Evolutionary conservation across 2,329 filamentous ascomycete genomes (phyloP).

Genomic region (Periconia macrospinosa): DNA sequence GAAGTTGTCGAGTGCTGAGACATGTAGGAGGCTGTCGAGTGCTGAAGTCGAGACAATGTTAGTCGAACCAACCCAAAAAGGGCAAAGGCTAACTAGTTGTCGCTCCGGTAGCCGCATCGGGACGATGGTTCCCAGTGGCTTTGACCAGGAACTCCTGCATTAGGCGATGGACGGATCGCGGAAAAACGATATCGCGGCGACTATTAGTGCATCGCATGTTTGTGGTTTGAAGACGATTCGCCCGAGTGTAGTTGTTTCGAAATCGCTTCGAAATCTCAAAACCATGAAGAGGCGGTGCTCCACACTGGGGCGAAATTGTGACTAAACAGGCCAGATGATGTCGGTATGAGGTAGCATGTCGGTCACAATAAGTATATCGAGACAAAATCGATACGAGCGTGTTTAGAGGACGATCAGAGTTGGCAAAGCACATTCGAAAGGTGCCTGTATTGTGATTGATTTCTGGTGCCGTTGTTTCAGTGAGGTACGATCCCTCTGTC

Average conservation of each 20-base stretch:
- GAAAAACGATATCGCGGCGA: conserved; percentile 21
- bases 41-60: conserved; percentile 25
- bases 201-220: conserved; percentile 30
- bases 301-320: too few species aligned
- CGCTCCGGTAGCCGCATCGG: conserved; percentile 17
- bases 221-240: conserved; percentile 25
- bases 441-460: too few species aligned
- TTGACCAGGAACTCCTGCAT: conserved; percentile 9
- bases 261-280: conserved; percentile 6
- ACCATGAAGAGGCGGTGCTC: conserved; percentile 18
- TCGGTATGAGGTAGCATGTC: too few species aligned
- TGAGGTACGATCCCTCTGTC: too few species aligned
- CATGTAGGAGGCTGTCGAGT: conserved; percentile 17
- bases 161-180: conserved; percentile 8
- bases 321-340: too few species aligned
- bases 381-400: too few species aligned
- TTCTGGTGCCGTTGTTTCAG: too few species aligned
- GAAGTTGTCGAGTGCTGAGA: conserved; percentile 22
- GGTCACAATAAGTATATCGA: too few species aligned
- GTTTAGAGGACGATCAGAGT: too few species aligned
- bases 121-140: conserved; percentile 23
- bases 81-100: conserved; percentile 8
- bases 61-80: conserved; percentile 25
- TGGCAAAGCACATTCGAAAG: too few species aligned
- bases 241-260: conserved; percentile 26